These are phyloP conservation scores for Diaporthe velutina DNA, from an alignment of 2,329 filamentous ascomycete genomes.

Conservation along the genomic window DNA sequence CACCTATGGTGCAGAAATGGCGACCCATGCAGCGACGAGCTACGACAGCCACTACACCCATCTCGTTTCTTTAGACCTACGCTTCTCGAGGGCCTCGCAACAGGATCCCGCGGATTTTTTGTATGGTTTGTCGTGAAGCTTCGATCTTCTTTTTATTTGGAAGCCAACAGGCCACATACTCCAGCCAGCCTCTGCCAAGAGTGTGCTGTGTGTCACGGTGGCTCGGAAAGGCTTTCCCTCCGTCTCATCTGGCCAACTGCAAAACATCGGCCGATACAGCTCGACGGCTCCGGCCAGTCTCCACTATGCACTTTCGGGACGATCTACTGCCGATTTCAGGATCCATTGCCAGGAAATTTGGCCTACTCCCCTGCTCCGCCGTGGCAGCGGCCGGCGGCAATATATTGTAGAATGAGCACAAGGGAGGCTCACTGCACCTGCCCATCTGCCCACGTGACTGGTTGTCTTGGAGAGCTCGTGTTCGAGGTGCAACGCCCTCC, in stretches of 20 bases:
- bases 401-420: background rate
- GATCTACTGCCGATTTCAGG: slow-evolving; percentile 27
- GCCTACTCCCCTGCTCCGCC: background rate
- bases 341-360: background rate
- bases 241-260: slow-evolving; percentile 31
- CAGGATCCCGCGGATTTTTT: background rate
- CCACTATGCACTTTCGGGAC: slow-evolving; percentile 27
- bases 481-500: background rate
- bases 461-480: background rate
- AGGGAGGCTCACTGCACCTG: slow-evolving; percentile 1
- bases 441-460: background rate
- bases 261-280: slow-evolving; percentile 31
- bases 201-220: slow-evolving; percentile 21
- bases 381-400: slow-evolving; percentile 8
- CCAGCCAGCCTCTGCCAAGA: slow-evolving; percentile 3
- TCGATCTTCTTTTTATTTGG: background rate
- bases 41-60: background rate
- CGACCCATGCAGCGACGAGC: slow-evolving; percentile 4
- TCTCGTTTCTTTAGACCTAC: background rate
- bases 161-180: background rate
- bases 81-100: background rate
- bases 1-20: slow-evolving; percentile 9
- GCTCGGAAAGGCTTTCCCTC: slow-evolving; percentile 18
- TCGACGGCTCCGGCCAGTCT: slow-evolving; percentile 22
- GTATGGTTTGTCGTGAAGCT: background rate